Conservation (phyloP, 2,329 filamentous ascomycete genomes). For the Clonostachys chloroleuca region DNA sequence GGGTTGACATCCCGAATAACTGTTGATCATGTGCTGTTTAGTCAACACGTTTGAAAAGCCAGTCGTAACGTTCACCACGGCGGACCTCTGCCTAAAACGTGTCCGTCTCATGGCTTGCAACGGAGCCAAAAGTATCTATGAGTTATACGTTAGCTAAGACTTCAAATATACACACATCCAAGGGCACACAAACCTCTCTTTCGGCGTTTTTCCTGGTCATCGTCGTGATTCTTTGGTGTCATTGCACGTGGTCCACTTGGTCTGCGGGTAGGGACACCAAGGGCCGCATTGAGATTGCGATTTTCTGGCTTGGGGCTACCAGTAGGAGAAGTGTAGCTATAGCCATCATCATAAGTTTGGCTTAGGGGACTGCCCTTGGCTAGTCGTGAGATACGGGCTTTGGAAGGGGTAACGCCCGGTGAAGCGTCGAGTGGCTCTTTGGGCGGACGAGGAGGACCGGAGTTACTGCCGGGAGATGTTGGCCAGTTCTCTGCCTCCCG, state of each 20-base stretch:
- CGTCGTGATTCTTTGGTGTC: constrained; percentile 50
- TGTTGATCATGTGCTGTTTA: background rate
- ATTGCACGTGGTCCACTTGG: constrained; percentile 57
- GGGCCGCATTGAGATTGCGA: constrained; percentile 48
- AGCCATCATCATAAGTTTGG: constrained; percentile 50
- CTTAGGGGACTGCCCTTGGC: constrained; percentile 51
- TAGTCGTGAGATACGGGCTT: constrained; percentile 43
- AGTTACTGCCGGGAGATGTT: constrained; percentile 28
- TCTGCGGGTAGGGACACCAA: constrained; percentile 45
- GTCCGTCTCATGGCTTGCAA: constrained; percentile 25
- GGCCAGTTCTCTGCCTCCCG: constrained; percentile 37
- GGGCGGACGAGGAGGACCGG: constrained; percentile 52
- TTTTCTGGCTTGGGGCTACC: constrained; percentile 53
- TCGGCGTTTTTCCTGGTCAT: constrained; percentile 44
- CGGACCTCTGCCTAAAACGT: constrained; percentile 20
- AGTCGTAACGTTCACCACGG: constrained; percentile 3
- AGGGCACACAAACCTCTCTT: constrained; percentile 49
- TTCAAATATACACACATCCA: background rate
- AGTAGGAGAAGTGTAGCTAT: constrained; percentile 48
- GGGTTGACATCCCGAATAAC: too few species aligned
- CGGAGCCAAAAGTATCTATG: constrained; percentile 26
- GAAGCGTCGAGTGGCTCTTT: constrained; percentile 54
- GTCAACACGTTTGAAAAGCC: constrained; percentile 6
- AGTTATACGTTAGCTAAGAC: background rate
- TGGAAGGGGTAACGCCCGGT: constrained; percentile 36